Percentiles rank a stretch among this genome's conserved stretches.
These are phyloP conservation scores for Ogataea hybrid DNA, from an alignment of 1,139 yeast species.

Conservation along the genomic window DNA sequence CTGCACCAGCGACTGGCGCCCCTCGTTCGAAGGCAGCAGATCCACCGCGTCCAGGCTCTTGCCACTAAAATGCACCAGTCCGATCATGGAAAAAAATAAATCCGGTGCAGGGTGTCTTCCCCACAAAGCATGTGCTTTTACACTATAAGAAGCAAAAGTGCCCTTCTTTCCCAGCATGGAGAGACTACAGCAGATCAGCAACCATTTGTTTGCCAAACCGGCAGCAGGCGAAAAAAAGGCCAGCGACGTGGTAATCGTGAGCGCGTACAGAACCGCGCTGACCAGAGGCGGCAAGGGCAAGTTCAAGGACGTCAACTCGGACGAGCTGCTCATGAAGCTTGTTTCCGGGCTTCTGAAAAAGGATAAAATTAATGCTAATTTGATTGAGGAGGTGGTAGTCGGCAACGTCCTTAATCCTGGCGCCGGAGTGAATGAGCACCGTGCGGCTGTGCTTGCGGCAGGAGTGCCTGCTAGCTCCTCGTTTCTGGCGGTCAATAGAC, in stretches of 20 bases:
- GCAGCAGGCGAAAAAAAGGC: conserved; percentile 49
- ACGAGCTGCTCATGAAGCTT: conserved; percentile 66
- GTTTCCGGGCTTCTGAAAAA: conserved; percentile 59
- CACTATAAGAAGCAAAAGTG: conserved; percentile 8
- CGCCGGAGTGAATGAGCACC: conserved; percentile 89
- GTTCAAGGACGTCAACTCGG: conserved; percentile 74
- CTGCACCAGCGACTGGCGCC: conserved; percentile 47
- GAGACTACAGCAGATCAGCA: conserved; percentile 59
- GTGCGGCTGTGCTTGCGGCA: conserved; percentile 77
- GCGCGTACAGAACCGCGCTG: conserved; percentile 84
- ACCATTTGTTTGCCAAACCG: conserved; percentile 47
- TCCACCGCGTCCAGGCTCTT: conserved; percentile 37
- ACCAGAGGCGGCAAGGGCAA: conserved; percentile 84
- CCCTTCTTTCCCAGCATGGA: conserved; percentile 38
- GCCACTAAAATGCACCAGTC: conserved; percentile 18
- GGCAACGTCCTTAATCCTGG: conserved; percentile 91
- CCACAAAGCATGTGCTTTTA: conserved; percentile 18
- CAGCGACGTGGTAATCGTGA: conserved; percentile 80
- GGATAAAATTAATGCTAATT: conserved; percentile 48
- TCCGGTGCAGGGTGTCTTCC: conserved; percentile 12
- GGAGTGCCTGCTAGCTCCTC: conserved; percentile 73
- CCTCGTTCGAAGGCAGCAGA: conserved; percentile 50
- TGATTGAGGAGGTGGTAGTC: conserved; percentile 78
- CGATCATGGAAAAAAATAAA: conserved; percentile 12
- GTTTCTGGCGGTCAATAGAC: conserved; percentile 83